phyloP scores from a whole-genome alignment of 2,329 filamentous ascomycete genomes.

The Berkeleyomyces rouxiae region DNA sequence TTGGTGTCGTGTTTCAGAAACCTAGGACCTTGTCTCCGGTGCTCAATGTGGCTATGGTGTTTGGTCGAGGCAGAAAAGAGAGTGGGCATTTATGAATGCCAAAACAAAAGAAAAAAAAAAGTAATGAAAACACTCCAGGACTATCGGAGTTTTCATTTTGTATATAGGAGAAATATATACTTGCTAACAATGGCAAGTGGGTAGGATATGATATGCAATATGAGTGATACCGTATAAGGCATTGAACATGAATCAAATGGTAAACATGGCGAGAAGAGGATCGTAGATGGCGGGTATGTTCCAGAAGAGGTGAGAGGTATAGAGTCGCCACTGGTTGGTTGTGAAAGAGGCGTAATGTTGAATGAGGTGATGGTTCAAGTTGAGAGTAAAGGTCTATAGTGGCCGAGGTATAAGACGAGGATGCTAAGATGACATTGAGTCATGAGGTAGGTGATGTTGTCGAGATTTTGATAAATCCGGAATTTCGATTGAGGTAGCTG shows the following conservation, averaged over 20 bases:
- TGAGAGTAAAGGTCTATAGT: too few relatives aligned
- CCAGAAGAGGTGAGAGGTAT: neutral
- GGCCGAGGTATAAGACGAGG: too few relatives aligned
- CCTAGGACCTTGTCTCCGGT: neutral
- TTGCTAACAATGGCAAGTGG: neutral
- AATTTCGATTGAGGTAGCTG: neutral
- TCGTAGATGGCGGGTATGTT: neutral
- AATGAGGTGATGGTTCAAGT: neutral
- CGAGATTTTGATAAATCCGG: neutral
- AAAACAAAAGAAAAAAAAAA: neutral
- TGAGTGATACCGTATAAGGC: neutral
- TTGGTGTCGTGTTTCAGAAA: constrained; percentile 1
- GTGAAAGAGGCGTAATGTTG: neutral
- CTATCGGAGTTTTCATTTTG: neutral
- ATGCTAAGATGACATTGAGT: neutral
- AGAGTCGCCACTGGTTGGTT: neutral
- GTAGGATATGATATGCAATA: neutral
- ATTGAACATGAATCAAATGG: neutral
- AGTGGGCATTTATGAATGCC: neutral
- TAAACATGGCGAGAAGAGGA: neutral
- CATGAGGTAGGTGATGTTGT: neutral
- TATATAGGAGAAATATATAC: neutral
- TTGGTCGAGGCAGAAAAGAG: neutral
- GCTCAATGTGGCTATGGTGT: neutral
- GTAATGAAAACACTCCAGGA: neutral